Evolutionary conservation across 305 asterid species (phyloP).

Genomic region (Fraxinus albicans): DNA sequence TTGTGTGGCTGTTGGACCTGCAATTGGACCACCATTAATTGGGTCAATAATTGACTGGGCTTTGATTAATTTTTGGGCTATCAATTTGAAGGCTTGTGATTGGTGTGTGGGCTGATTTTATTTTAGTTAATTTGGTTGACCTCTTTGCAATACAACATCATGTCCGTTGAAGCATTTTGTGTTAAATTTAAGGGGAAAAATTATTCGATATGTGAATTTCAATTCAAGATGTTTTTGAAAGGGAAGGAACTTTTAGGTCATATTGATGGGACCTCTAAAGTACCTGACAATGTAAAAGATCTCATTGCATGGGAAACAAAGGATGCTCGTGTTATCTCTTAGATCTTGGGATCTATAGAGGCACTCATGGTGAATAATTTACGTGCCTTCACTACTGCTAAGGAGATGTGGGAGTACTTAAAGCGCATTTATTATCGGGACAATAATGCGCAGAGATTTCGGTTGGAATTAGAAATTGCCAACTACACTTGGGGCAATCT

Average conservation of each 20-base stretch:
- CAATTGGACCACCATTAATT: not conserved
- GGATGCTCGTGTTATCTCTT: not conserved
- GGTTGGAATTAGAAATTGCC: too few relatives aligned
- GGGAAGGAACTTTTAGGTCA: not conserved
- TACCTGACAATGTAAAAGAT: not conserved
- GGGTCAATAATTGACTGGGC: not conserved
- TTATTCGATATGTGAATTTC: not conserved
- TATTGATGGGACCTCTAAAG: too few relatives aligned
- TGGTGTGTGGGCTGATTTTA: not conserved
- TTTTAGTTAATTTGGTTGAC: too few relatives aligned
- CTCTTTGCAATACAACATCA: not conserved
- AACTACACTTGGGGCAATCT: too few relatives aligned
- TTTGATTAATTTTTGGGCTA: not conserved
- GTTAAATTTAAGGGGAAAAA: not conserved
- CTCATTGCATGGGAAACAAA: not conserved
- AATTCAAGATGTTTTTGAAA: not conserved
- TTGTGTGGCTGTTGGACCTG: not conserved
- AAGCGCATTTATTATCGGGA: too few relatives aligned
- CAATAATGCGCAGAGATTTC: too few relatives aligned
- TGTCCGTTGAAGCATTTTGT: not conserved
- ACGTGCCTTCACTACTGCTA: not conserved
- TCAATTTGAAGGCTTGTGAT: not conserved
- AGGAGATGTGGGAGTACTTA: not conserved
- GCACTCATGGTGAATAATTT: not conserved
- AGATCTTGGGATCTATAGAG: not conserved